Conservation (phyloP, 1,284 basidiomycete genomes). For the Mixia osmundae region DNA sequence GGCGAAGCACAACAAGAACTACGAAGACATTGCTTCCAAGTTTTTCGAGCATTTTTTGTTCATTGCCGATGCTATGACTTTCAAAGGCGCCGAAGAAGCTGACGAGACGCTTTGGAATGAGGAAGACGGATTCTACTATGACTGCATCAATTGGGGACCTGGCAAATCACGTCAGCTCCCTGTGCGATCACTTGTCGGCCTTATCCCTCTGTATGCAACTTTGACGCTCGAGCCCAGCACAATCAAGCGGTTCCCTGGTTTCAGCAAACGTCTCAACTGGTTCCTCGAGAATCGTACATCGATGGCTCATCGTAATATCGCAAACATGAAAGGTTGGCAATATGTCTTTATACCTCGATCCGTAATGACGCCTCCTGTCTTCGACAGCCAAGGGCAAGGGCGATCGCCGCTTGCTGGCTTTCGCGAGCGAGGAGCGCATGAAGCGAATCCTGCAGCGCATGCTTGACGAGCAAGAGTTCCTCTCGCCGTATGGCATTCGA, state of each 20-base stretch:
- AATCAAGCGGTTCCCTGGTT: slow-evolving; percentile 78
- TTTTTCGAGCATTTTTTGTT: slow-evolving; percentile 86
- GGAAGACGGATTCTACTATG: slow-evolving; percentile 91
- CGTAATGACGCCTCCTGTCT: slow-evolving; percentile 26
- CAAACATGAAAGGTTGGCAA: slow-evolving; percentile 62
- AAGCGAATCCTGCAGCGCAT: slow-evolving; percentile 77
- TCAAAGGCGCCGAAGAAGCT: slow-evolving; percentile 30
- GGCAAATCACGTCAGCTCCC: slow-evolving; percentile 50
- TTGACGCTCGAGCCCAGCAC: slow-evolving; percentile 72
- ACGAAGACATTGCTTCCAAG: slow-evolving; percentile 98
- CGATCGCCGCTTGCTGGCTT: slow-evolving; percentile 63
- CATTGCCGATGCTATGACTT: slow-evolving; percentile 96
- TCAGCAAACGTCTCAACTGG: slow-evolving; percentile 97
- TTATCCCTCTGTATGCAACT: slow-evolving; percentile 87
- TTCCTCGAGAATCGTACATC: slow-evolving; percentile 81
- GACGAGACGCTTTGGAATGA: slow-evolving; percentile 82
- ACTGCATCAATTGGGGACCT: slow-evolving; percentile 28
- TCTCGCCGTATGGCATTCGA: slow-evolving; percentile 80
- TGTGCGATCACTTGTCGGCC: slow-evolving; percentile 72
- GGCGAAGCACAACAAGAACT: slow-evolving; percentile 88
- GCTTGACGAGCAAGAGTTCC: slow-evolving; percentile 87
- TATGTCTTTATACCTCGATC: neutral
- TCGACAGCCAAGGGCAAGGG: too few species aligned
- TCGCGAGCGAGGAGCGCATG: slow-evolving; percentile 76
- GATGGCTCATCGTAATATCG: slow-evolving; percentile 72